Percentiles rank a stretch among this genome's conserved stretches.
Conservation (phyloP, 2,329 filamentous ascomycete species). For the Paraconiothyrium sp. region DNA sequence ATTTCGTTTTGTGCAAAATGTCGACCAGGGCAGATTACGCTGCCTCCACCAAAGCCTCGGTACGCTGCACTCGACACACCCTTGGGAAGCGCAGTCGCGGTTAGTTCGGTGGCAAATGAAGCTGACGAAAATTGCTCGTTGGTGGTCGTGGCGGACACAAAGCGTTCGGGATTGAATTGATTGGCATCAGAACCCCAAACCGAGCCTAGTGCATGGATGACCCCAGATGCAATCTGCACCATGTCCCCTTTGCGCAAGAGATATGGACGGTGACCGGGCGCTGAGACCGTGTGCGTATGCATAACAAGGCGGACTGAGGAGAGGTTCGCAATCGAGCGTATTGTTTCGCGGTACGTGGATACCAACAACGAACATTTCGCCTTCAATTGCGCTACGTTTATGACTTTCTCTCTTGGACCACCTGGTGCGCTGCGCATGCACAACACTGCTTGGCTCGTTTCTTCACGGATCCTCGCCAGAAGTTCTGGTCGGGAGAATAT, state of each 20-base stretch:
- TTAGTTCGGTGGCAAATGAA: conserved; percentile 11
- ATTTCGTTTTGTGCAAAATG: conserved; percentile 47
- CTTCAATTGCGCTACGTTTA: conserved; percentile 20
- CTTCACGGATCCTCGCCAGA: conserved; percentile 48
- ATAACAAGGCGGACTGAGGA: conserved; percentile 53
- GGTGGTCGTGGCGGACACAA: conserved; percentile 37
- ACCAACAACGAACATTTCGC: conserved; percentile 53
- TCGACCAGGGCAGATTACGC: conserved; percentile 42
- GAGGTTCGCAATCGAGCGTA: conserved; percentile 52
- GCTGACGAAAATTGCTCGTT: conserved; percentile 20
- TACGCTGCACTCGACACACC: conserved; percentile 35
- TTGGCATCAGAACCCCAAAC: conserved; percentile 56
- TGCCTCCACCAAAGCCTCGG: conserved; percentile 42
- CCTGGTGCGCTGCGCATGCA: not conserved
- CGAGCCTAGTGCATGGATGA: conserved; percentile 52
- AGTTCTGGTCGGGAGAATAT: conserved; percentile 52
- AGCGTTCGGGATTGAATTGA: conserved; percentile 53
- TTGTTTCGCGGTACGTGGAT: conserved; percentile 57
- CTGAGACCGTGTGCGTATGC: conserved; percentile 51
- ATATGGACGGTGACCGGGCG: conserved; percentile 37
- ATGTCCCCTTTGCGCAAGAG: conserved; percentile 54
- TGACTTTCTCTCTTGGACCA: conserved; percentile 9
- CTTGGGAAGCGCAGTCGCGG: conserved; percentile 22
- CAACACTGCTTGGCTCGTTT: conserved; percentile 36
- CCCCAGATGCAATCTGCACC: conserved; percentile 57